These are phyloP conservation scores for Phyllosticta paracitricarpa DNA, from an alignment of 2,329 filamentous ascomycete species.

Conservation along the genomic window DNA sequence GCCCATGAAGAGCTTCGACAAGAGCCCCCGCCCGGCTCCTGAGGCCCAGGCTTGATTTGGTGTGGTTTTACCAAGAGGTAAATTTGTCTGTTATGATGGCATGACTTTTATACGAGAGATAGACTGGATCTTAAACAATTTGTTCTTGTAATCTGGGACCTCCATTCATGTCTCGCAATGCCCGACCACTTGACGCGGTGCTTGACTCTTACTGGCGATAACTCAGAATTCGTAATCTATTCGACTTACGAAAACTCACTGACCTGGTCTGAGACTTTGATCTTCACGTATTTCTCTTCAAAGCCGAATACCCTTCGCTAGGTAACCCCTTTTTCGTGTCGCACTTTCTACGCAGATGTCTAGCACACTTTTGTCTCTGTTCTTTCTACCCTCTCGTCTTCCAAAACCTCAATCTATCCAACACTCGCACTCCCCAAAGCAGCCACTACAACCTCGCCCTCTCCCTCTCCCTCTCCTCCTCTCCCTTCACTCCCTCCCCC, in stretches of 20 bases:
- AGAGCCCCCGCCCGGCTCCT: constrained; percentile 3
- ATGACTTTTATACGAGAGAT: neutral
- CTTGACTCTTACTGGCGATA: no score
- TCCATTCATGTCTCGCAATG: no score
- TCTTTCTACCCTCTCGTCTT: neutral
- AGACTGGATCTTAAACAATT: neutral
- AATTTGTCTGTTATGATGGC: neutral
- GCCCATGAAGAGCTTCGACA: constrained; percentile 50
- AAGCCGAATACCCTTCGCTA: no score
- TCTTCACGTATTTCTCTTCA: no score
- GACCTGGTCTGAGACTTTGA: no score
- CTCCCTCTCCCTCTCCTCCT: neutral
- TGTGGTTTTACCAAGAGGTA: neutral
- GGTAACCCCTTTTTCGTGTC: no score
- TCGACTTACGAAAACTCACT: no score
- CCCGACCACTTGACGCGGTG: no score
- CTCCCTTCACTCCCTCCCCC: neutral
- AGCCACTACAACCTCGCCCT: neutral
- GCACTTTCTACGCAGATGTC: no score
- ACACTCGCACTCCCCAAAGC: neutral
- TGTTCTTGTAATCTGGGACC: neutral
- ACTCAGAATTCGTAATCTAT: no score
- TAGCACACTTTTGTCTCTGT: neutral
- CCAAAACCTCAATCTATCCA: neutral
- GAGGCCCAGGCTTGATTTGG: neutral